phyloP scores from a whole-genome alignment of 2,329 filamentous ascomycete genomes.

The Fusarium gaditjirri region DNA sequence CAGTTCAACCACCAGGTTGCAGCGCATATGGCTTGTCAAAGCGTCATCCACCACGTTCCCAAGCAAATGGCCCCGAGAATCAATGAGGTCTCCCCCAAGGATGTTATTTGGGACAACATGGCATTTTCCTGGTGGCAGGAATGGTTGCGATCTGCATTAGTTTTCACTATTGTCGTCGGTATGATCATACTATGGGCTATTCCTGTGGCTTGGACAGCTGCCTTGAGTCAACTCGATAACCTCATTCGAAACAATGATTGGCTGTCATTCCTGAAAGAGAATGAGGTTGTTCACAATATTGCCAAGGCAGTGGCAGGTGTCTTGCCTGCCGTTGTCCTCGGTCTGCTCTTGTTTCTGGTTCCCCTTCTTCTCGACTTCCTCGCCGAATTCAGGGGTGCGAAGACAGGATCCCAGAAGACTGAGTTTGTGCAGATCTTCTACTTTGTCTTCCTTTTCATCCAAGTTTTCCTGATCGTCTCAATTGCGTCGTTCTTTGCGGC shows the following conservation, averaged over 20 bases:
- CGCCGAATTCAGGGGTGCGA: conserved; percentile 78
- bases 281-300: conserved; percentile 69
- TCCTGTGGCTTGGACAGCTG: conserved; percentile 87
- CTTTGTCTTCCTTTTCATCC: conserved; percentile 93
- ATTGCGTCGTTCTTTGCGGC: conserved; percentile 78
- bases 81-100: conserved; percentile 92
- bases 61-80: conserved; percentile 92
- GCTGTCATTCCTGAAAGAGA: conserved; percentile 74
- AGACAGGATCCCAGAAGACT: conserved; percentile 82
- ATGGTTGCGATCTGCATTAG: conserved; percentile 76
- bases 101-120: conserved; percentile 98
- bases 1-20: conserved; percentile 99
- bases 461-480: conserved; percentile 93
- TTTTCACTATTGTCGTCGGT: conserved; percentile 72
- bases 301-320: conserved; percentile 80
- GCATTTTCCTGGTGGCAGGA: conserved; percentile 94
- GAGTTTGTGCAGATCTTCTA: conserved; percentile 92
- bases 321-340: conserved; percentile 80
- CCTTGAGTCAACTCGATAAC: conserved; percentile 79
- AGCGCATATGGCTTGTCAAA: conserved; percentile 97
- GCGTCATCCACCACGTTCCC: conserved; percentile 88
- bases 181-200: conserved; percentile 92
- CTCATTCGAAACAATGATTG: conserved; percentile 74
- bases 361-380: conserved; percentile 82
- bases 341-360: conserved; percentile 81